Evolutionary conservation across 2,329 filamentous ascomycete species (phyloP).

Genomic region (Paraconiothyrium sp.): DNA sequence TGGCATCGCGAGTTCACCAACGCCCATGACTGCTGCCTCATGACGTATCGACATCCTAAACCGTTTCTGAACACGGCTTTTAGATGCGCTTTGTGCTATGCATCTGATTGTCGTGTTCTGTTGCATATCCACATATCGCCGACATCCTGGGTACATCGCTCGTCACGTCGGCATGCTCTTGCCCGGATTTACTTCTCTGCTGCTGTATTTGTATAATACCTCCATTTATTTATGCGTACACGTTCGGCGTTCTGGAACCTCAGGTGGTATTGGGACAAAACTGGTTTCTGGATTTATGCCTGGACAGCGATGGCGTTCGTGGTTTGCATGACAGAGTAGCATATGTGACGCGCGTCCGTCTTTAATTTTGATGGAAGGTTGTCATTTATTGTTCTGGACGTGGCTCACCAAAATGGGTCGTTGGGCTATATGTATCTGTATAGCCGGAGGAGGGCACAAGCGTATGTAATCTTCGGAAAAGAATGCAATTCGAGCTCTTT

Average conservation of each 20-base stretch:
- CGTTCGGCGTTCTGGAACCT: slow-evolving; percentile 37
- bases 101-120: not conserved
- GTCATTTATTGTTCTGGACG: not conserved
- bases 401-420: not conserved
- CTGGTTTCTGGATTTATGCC: slow-evolving; percentile 24
- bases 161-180: not conserved
- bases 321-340: slow-evolving; percentile 6
- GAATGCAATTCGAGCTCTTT: not conserved
- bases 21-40: slow-evolving; percentile 47
- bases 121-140: slow-evolving; percentile 6
- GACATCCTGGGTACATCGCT: not conserved
- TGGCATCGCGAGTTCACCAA: slow-evolving; percentile 61
- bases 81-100: not conserved
- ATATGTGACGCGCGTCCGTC: slow-evolving; percentile 10
- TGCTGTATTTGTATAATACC: slow-evolving; percentile 21
- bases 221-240: slow-evolving; percentile 24
- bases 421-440: slow-evolving; percentile 20
- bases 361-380: not conserved
- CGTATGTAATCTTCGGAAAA: not conserved
- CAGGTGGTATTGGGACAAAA: slow-evolving; percentile 31
- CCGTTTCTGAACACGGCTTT: not conserved
- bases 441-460: slow-evolving; percentile 15
- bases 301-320: slow-evolving; percentile 25
- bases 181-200: slow-evolving; percentile 20
- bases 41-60: slow-evolving; percentile 17